Percentiles rank a stretch among this genome's conserved stretches.
Conservation (phyloP, 805 yeast genomes). For the Saccharomycopsis oosterbeekiorum region DNA sequence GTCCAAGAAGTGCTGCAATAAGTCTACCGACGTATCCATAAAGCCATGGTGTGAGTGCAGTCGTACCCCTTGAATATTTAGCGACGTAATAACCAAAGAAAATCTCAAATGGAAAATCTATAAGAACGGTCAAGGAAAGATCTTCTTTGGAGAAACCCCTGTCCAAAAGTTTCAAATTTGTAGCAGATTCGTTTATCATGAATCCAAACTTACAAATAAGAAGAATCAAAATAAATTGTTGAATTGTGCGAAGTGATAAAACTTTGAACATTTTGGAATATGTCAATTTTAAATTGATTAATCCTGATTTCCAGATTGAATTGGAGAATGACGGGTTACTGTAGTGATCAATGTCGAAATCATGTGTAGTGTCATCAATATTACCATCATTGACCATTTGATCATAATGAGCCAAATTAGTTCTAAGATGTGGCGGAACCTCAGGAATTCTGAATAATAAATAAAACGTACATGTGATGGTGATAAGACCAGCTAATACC, state of each 20-base stretch:
- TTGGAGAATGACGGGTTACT: not conserved
- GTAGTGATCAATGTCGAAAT: constrained; percentile 1
- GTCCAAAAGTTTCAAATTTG: constrained; percentile 82
- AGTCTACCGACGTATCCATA: constrained; percentile 78
- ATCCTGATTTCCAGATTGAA: constrained; percentile 5
- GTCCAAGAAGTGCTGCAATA: constrained; percentile 66
- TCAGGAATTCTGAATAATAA: constrained; percentile 58
- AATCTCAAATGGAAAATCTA: constrained; percentile 94
- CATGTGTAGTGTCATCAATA: constrained; percentile 2
- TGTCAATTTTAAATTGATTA: constrained; percentile 36
- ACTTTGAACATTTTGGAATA: constrained; percentile 60
- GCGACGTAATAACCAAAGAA: constrained; percentile 94
- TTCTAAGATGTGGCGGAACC: constrained; percentile 45
- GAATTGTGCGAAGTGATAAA: constrained; percentile 61
- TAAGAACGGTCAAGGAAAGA: constrained; percentile 80
- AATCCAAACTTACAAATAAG: constrained; percentile 82
- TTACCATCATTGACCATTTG: constrained; percentile 15
- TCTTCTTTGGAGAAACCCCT: constrained; percentile 91
- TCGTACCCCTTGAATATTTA: constrained; percentile 73
- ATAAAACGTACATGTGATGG: constrained; percentile 53
- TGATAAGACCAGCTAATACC: constrained; percentile 65
- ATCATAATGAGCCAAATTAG: constrained; percentile 20
- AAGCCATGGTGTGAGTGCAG: constrained; percentile 82
- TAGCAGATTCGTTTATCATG: constrained; percentile 93
- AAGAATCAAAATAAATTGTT: constrained; percentile 62